Evolutionary conservation across 805 yeast species (phyloP).

Genomic region (Jamesozyma spencerorum): DNA sequence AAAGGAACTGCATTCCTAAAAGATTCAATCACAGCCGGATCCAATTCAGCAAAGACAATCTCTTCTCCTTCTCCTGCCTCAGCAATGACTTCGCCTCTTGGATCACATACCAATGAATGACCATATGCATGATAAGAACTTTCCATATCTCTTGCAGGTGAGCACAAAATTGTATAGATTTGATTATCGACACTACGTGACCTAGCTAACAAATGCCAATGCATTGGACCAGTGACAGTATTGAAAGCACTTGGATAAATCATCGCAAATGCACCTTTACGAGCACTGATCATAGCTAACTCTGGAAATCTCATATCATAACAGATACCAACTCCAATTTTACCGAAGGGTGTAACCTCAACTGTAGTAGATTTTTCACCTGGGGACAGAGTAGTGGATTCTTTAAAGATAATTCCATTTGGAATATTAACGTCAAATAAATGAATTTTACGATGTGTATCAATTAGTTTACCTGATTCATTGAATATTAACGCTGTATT

Average conservation of each 20-base stretch:
- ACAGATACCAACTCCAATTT: constrained; percentile 77
- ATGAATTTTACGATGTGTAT: constrained; percentile 85
- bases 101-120: constrained; percentile 55
- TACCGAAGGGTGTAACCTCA: constrained; percentile 14
- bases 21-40: constrained; percentile 46
- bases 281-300: constrained; percentile 58
- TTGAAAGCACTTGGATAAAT: constrained; percentile 79
- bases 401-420: constrained; percentile 80
- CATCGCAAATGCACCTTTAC: constrained; percentile 65
- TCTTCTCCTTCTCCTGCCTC: constrained; percentile 78
- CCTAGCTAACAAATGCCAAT: constrained; percentile 69
- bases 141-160: constrained; percentile 75
- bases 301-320: constrained; percentile 79
- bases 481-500: constrained; percentile 69
- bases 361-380: constrained; percentile 74
- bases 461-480: constrained; percentile 66
- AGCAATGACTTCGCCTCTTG: constrained; percentile 48
- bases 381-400: constrained; percentile 62
- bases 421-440: constrained; percentile 90
- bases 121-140: constrained; percentile 56
- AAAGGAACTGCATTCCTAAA: constrained; percentile 65
- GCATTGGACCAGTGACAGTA: constrained; percentile 76
- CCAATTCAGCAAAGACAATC: constrained; percentile 64
- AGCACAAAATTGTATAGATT: constrained; percentile 64
- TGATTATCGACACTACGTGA: constrained; percentile 72